Conservation (phyloP, 306 rosid genomes). For the Carpinus viminea region DNA sequence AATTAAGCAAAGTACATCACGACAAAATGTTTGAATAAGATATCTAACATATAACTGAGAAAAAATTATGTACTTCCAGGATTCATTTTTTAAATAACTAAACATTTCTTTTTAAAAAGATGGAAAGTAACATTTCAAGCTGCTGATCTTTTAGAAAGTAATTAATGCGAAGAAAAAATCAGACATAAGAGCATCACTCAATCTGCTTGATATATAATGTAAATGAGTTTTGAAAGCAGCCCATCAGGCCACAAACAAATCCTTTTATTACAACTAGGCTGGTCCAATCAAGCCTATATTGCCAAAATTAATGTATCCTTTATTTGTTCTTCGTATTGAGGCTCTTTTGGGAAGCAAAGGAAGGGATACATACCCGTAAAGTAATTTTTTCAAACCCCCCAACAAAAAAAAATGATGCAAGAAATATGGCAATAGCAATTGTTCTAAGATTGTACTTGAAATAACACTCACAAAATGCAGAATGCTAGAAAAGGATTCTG, state of each 20-base stretch:
- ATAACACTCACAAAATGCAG: background rate
- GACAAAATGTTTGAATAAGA: background rate
- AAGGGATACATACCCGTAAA: background rate
- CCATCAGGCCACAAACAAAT: background rate
- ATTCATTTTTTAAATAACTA: background rate
- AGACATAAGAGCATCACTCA: background rate
- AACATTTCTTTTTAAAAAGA: too few species aligned
- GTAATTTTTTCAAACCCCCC: too few species aligned
- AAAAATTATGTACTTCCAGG: background rate
- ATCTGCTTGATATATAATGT: background rate
- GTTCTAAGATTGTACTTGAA: background rate
- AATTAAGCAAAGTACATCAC: background rate
- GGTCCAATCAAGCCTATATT: background rate
- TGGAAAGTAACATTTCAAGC: background rate
- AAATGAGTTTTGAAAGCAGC: too few species aligned
- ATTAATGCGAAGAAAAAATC: background rate
- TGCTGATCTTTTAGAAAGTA: background rate
- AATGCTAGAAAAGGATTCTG: slow-evolving; percentile 10
- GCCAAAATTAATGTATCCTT: background rate
- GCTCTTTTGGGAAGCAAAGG: background rate
- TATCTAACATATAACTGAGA: background rate
- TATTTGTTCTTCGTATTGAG: background rate
- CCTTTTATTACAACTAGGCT: background rate
- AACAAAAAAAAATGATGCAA: background rate
- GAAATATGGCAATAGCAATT: background rate